phyloP scores from a whole-genome alignment of 2,329 filamentous ascomycete species.

The Pseudopyrenochaeta lycopersici region DNA sequence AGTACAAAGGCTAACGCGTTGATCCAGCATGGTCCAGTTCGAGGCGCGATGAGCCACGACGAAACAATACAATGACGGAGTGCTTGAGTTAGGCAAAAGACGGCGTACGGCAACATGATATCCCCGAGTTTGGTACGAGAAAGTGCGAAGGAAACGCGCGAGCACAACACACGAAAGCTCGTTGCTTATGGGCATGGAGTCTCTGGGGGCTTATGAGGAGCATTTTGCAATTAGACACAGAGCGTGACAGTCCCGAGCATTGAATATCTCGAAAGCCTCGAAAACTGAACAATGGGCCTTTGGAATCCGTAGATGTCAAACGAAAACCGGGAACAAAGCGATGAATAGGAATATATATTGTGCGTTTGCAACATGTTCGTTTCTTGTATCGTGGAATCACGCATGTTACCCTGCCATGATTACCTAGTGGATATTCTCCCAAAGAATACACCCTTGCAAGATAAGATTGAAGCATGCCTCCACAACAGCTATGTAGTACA shows the following conservation, averaged over 20 bases:
- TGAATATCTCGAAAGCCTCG: too few species aligned
- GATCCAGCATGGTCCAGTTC: constrained; percentile 88
- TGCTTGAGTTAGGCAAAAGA: not conserved
- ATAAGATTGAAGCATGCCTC: not conserved
- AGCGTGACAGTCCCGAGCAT: too few species aligned
- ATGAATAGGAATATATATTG: not conserved
- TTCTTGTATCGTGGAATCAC: constrained; percentile 8
- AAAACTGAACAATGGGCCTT: too few species aligned
- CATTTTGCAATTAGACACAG: not conserved
- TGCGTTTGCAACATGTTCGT: not conserved
- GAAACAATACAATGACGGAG: not conserved
- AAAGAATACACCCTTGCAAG: not conserved
- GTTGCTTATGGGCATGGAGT: constrained; percentile 10
- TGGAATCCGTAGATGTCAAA: too few species aligned
- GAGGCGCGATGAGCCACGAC: constrained; percentile 75
- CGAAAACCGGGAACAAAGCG: not conserved
- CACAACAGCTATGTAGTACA: not conserved
- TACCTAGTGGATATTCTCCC: not conserved
- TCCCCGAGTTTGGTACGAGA: not conserved
- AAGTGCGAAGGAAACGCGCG: not conserved
- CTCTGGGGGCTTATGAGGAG: not conserved
- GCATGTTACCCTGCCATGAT: not conserved
- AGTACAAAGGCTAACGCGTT: constrained; percentile 20
- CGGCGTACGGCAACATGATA: not conserved
- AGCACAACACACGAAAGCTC: too few species aligned